These are phyloP conservation scores for Clitoria ternatea DNA, from an alignment of 306 rosid genomes.

Conservation along the genomic window DNA sequence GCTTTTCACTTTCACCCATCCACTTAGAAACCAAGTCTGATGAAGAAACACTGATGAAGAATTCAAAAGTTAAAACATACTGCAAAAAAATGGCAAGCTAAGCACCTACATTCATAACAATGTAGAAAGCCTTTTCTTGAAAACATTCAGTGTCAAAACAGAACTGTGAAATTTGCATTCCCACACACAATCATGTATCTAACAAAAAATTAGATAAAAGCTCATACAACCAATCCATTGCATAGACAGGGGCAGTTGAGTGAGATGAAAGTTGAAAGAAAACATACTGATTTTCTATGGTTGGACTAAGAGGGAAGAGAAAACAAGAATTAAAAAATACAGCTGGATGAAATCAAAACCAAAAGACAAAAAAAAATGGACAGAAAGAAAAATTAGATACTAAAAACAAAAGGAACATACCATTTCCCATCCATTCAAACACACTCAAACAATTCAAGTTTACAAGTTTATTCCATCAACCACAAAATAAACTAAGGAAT, in stretches of 20 bases:
- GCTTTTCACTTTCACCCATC: slow-evolving; percentile 99
- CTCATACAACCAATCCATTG: not conserved
- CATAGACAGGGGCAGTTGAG: not conserved
- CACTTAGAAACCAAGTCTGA: slow-evolving; percentile 98
- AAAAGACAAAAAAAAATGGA: not conserved
- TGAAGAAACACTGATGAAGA: slow-evolving; percentile 70
- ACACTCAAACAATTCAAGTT: not conserved
- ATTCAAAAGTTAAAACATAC: slow-evolving; percentile 27
- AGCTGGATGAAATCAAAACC: not conserved
- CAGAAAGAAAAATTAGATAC: not conserved
- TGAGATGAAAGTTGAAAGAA: not conserved
- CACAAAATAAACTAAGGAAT: too few species aligned
- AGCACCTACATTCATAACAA: not conserved
- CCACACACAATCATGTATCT: not conserved
- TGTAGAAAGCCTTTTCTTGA: not conserved
- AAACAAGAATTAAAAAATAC: not conserved
- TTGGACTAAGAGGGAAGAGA: not conserved
- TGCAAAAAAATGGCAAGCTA: slow-evolving; percentile 9
- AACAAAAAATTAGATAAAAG: not conserved
- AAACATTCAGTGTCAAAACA: not conserved
- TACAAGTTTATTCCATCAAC: not conserved
- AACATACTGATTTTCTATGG: not conserved
- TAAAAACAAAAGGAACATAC: not conserved
- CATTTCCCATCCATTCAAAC: not conserved
- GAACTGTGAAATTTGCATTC: not conserved